Evolutionary conservation across 768 basidiomycete species (phyloP).

Genomic region (Kwoniella mangroviensis): DNA sequence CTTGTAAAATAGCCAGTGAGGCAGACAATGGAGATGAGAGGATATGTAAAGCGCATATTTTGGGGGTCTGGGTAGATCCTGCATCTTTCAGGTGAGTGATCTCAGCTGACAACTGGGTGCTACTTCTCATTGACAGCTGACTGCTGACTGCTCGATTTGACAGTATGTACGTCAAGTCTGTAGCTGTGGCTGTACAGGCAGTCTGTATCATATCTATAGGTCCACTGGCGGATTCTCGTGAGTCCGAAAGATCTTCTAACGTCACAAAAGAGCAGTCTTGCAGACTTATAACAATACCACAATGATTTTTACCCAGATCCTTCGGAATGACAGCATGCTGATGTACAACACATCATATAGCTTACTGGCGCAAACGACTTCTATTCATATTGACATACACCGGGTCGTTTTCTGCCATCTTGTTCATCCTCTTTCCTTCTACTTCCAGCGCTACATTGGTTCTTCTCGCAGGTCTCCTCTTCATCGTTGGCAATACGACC

Average conservation of each 20-base stretch:
- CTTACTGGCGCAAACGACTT: conserved; percentile 73
- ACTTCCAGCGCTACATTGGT: conserved; percentile 66
- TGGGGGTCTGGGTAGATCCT: conserved; percentile 84
- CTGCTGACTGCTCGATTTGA: no score
- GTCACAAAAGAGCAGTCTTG: no score
- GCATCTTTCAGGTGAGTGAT: conserved; percentile 81
- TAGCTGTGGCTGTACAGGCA: conserved; percentile 86
- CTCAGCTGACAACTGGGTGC: not conserved
- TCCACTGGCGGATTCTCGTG: conserved; percentile 85
- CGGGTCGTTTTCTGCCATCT: conserved; percentile 70
- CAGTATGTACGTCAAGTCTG: conserved; percentile 85
- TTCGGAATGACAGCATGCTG: not conserved
- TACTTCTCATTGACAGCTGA: no score
- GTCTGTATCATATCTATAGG: conserved; percentile 95
- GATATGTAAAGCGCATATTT: conserved; percentile 79
- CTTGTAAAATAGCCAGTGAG: conserved; percentile 60
- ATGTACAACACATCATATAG: conserved; percentile 47
- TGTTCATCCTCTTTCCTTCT: conserved; percentile 73
- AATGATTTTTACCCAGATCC: no score
- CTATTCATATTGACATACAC: conserved; percentile 74
- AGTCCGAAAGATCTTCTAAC: conserved; percentile 48
- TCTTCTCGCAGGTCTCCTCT: conserved; percentile 70
- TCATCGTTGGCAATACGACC: conserved; percentile 77
- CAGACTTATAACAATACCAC: no score
- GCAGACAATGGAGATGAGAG: conserved; percentile 38